Evolutionary conservation across 2,329 filamentous ascomycete species (phyloP), one percentile per base, ranked within the genome.

Genomic region (Arthrobotrys megalospora): DNA sequence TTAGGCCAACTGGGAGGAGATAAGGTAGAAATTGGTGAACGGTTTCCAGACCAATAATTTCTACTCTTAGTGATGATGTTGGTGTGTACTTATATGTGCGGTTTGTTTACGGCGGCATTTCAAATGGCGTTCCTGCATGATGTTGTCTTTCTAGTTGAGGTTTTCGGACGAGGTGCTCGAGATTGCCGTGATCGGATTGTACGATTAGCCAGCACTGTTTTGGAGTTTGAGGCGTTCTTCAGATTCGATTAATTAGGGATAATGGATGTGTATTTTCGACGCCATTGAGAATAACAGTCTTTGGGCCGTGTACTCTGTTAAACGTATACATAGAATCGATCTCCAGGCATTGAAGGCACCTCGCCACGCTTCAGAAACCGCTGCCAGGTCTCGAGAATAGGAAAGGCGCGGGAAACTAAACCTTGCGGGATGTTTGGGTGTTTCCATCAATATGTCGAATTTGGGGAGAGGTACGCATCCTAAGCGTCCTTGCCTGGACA

Each of bases 1-100:
- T 78, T 28, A 76, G 80, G 32, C 67, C 75, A 19, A 68, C n/a
- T n/a, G 53, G 53, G 1, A 52, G 53, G 32, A 48, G 64, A 8
- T 76, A 50, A 55, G 12, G 10, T 28, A 19, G 21, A 24, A 0
- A 34, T 36, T 19, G 36, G 34, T 21, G 11, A 34, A 52, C 19
- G 45, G 6, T 52, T 66, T 58, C 28, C 52, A 6, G 5, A 14
- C 4, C 5, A 58, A 48, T 10, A 19, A 58, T 14, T 12, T 16
- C 34, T 14, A 47, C 19, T 36, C n/a, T 43, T 58, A 16, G 8
- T n/a, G 21, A 58, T 53, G 65, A 10, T 48, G 36, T 47, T 45
- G 16, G 24, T 14, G 36, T 58, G 36, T 58, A 43, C 50, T 45
- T 45, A 14, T 48, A 64, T 48, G 60, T 47, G 10, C 12, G 19